Evolutionary conservation across 441 rosid genomes (phyloP), one percentile per base, ranked within the genome.

Genomic region (Omphalea diandra): DNA sequence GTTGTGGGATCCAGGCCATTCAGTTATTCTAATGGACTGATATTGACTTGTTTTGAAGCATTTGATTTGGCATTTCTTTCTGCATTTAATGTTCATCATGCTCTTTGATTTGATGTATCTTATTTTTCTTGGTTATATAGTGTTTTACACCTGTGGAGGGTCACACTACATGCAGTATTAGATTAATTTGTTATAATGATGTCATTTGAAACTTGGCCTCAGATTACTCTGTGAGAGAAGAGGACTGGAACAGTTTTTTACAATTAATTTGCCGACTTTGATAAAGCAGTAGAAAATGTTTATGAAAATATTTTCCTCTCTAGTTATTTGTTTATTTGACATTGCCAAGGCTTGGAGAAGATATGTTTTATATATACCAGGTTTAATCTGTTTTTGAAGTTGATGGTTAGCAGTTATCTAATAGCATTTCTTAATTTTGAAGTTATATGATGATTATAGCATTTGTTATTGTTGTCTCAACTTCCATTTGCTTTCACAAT

Each of bases 401-500:
- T 43, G 56, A 31, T n/a, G 41, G 1, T 62, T 62, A 15, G 67
- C 38, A 27, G 24, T 17, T 43, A 43, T 27, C 44, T 46, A 0
- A 18, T n/a, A 5, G 55, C 26, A 18, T 20, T 46, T 15, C 7
- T 31, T 44, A 36, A 31, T 44, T 32, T 43, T 14, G 32, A 22
- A 32, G 24, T 69, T 12, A 31, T n/a, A 24, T 57, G 12, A 17
- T 29, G 12, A 9, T 14, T 27, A 27, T 2, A 38, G 17, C n/a
- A 7, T 38, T 43, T 54, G 2, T 17, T 9, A 18, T 36, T 7
- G 22, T 27, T 53, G 36, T 18, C 36, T 44, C 40, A 36, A 3
- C 8, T 63, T 72, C 32, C 26, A 29, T 64, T 75, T 65, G 29
- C n/a, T 26, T 63, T 11, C 66, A 47, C 44, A 52, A 40, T 54